phyloP scores from a whole-genome alignment of 164 flowering plant species.

The Piper longum region DNA sequence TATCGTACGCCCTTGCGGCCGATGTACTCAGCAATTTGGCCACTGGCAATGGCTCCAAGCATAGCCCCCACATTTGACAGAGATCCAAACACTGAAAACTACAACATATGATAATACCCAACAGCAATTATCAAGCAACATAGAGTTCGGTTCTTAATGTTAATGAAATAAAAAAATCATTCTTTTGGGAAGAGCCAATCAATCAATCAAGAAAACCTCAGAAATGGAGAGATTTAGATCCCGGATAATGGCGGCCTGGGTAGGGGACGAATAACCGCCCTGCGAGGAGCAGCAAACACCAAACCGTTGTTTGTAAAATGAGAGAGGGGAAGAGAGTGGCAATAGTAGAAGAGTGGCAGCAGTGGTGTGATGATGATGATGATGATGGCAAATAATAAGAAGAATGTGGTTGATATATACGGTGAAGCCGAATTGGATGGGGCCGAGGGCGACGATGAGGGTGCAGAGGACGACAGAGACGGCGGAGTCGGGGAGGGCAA shows the following conservation, averaged over 20 bases:
- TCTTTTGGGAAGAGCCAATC: no score
- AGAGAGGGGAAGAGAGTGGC: background rate
- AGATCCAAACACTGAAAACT: constrained; percentile 63
- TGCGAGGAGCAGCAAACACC: constrained; percentile 9
- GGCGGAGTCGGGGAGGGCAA: constrained; percentile 47
- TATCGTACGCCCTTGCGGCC: constrained; percentile 55
- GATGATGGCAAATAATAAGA: no score
- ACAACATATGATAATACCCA: constrained; percentile 1
- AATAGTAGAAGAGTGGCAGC: background rate
- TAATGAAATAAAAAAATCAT: no score
- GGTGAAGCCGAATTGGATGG: constrained; percentile 88
- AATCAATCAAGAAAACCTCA: constrained; percentile 21
- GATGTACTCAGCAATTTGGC: constrained; percentile 57
- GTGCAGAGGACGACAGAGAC: constrained; percentile 71
- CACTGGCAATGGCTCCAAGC: constrained; percentile 74
- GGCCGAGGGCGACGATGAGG: constrained; percentile 74
- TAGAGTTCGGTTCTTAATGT: no score
- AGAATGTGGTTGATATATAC: constrained; percentile 14
- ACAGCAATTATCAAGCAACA: background rate
- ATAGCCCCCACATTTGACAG: constrained; percentile 63
- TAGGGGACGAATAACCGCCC: constrained; percentile 63
- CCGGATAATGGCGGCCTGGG: constrained; percentile 36
- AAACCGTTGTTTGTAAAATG: background rate
- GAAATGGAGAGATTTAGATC: constrained; percentile 44
- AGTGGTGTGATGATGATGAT: no score